Evolutionary conservation across 1,139 yeast genomes (phyloP), one percentile per base, ranked within the genome.

Genomic region (Groenewaldozyma auringiensis): DNA sequence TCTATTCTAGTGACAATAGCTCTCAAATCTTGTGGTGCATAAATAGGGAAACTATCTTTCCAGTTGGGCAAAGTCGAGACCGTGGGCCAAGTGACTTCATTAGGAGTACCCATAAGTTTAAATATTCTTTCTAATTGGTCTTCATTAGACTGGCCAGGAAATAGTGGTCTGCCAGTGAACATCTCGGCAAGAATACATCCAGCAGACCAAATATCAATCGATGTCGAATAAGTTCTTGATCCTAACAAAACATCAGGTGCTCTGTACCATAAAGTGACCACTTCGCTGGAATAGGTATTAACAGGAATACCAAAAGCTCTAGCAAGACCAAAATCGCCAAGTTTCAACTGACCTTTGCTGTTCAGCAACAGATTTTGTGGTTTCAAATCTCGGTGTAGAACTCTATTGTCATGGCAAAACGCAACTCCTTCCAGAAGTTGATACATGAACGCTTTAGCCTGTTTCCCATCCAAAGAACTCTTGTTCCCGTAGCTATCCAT

Each of bases 261-360:
- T 52, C 99, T 76, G 67, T 92, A 92, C 99, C 99, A 92, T 53
- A 92, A 70, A 1, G 99, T 92, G 35, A 92, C 99, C 36, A 92
- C 99, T 64, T 92, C 98, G 64, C 92, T 88, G 25, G 96, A 86
- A 61, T 89, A 92, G 0, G 98, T 92, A 65, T 92, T 89, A 52
- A 92, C 96, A 0, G 99, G 98, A 47, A 92, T 89, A 14, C 99
- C 99, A 68, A 87, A 92, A 1, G 99, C 98, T 54, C 98, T 74
- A 0, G 98, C 98, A 45, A 92, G 75, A 34, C 98, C 98, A 65
- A 92, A 92, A 69, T 92, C 98, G n/a, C 95, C 98, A 50, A 92
- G 71, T 64, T 92, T 92, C 58, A 92, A 72, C 61, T 86, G 94
- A 6, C 97, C 97, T 61, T 87, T 87, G 58, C 74, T 73, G 64